These are phyloP conservation scores for Vitis rupestris DNA, from an alignment of 164 flowering plant species.

Conservation along the genomic window DNA sequence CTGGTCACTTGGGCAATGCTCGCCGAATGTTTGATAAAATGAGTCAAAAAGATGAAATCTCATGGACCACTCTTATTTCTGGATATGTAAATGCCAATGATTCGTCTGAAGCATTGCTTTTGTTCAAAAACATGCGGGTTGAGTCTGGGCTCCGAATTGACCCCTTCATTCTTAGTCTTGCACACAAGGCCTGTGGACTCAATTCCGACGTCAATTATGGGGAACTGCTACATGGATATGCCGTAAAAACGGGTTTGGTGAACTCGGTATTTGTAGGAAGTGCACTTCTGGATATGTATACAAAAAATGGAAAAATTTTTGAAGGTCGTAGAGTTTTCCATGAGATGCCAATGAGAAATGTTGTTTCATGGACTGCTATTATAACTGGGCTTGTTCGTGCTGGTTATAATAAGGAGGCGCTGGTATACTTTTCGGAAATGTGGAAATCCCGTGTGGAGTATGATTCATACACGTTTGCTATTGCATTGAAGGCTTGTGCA, in stretches of 20 bases:
- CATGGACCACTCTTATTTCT: conserved; percentile 76
- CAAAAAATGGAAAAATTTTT: conserved; percentile 38
- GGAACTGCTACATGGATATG: conserved; percentile 55
- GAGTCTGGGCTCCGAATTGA: conserved; percentile 43
- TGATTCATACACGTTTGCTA: conserved; percentile 71
- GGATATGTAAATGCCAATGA: conserved; percentile 54
- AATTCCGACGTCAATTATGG: conserved; percentile 37
- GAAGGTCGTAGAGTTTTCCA: conserved; percentile 57
- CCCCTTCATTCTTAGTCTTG: conserved; percentile 60
- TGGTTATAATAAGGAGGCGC: conserved; percentile 44
- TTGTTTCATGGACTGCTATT: conserved; percentile 84
- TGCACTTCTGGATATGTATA: conserved; percentile 76
- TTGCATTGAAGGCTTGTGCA: conserved; percentile 83
- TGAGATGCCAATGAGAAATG: conserved; percentile 75
- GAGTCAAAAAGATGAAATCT: conserved; percentile 65
- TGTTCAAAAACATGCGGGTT: conserved; percentile 59
- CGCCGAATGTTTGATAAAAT: conserved; percentile 68
- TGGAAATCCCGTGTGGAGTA: conserved; percentile 47
- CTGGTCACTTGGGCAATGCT: conserved; percentile 49
- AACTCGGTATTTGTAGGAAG: conserved; percentile 85
- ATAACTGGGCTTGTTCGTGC: conserved; percentile 74
- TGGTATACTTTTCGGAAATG: conserved; percentile 60
- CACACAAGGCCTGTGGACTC: conserved; percentile 75
- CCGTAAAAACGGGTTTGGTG: conserved; percentile 58
- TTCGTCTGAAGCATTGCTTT: conserved; percentile 44